A percentile compares a stretch with the other conserved stretches of the same genome.
These are phyloP conservation scores for Podochytrium sp. DNA, from an alignment of 192 early-diverging fungal genomes.

Conservation along the genomic window DNA sequence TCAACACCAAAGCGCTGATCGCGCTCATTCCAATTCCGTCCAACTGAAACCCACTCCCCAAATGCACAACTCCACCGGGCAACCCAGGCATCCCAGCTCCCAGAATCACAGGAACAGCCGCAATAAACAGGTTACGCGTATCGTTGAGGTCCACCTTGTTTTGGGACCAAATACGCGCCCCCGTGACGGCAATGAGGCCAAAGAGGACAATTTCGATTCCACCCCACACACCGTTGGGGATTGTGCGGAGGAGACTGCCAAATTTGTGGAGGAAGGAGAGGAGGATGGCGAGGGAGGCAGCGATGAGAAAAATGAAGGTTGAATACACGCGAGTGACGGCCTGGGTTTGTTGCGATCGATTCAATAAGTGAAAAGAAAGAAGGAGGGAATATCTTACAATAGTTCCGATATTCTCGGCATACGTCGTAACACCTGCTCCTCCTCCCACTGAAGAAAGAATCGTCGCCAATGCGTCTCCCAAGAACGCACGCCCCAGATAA, in stretches of 20 bases:
- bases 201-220: conserved; percentile 59
- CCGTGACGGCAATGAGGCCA: conserved; percentile 57
- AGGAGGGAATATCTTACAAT: conserved; percentile 33
- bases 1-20: conserved; percentile 40
- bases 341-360: background rate
- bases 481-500: conserved; percentile 58
- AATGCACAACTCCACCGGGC: conserved; percentile 10
- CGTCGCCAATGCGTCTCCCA: conserved; percentile 62
- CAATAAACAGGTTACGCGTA: conserved; percentile 54
- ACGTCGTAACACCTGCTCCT: conserved; percentile 59
- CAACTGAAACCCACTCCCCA: conserved; percentile 48
- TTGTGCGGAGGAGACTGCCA: conserved; percentile 56
- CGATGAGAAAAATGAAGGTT: conserved; percentile 56
- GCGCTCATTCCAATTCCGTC: conserved; percentile 56
- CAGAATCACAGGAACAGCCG: conserved; percentile 53
- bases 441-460: conserved; percentile 53
- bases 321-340: conserved; percentile 60
- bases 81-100: conserved; percentile 52
- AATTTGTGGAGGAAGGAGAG: conserved; percentile 63
- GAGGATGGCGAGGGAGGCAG: conserved; percentile 57
- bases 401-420: conserved; percentile 64
- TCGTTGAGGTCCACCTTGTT: conserved; percentile 58
- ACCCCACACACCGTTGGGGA: conserved; percentile 60
- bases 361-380: conserved; percentile 6
- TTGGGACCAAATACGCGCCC: conserved; percentile 61